Evolutionary conservation across 169 alveolate species (phyloP), one percentile per base, ranked within the genome.

Genomic region (Amoebophrya sp.): DNA sequence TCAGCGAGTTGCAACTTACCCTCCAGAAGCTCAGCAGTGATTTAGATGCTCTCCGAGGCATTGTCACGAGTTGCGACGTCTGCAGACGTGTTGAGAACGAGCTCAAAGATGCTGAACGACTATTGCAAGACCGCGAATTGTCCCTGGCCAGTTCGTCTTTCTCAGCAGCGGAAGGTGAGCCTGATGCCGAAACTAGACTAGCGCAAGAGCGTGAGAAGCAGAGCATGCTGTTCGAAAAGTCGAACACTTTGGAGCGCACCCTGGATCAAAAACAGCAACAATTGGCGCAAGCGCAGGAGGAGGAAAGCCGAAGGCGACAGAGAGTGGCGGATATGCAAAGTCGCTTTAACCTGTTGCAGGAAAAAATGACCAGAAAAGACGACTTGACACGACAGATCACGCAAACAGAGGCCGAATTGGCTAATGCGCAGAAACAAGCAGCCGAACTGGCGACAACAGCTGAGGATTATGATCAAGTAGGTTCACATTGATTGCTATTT

Each of bases 161-260:
- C 6, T 12, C 65, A 18, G 65, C 65, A 6, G 65, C 29, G 18
- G 18, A 47, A 18, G 18, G 18, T 18, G 65, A 14, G 36, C 41
- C 10, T 26, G 26, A 10, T 24, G 34, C 26, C 23, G 41, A 2
- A 33, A 34, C 38, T 26, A 18, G 2, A 12, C 89, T 39, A 0
- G 2, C 78, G 93, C 92, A 90, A 41, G 93, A 92, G 89, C 89
- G 93, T 3, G 93, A 92, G 78, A 90, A 92, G 89, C 90, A 89
- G 41, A 36, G 92, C 39, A 83, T 78, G 41, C 92, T 92, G 89
- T 91, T 83, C 38, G 93, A 92, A 89, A 92, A 92, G 83, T 77
- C 89, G 90, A 78, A 41, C 41, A 90, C 89, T 41, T 90, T 92
- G 29, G 93, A 91, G 39, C 89, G 89, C 39, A 76, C 36, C 0